A percentile compares a stretch with the other conserved stretches of the same genome.
Evolutionary conservation across 2,329 filamentous ascomycete species (phyloP).

Genomic region (Hypoxylon sp.): DNA sequence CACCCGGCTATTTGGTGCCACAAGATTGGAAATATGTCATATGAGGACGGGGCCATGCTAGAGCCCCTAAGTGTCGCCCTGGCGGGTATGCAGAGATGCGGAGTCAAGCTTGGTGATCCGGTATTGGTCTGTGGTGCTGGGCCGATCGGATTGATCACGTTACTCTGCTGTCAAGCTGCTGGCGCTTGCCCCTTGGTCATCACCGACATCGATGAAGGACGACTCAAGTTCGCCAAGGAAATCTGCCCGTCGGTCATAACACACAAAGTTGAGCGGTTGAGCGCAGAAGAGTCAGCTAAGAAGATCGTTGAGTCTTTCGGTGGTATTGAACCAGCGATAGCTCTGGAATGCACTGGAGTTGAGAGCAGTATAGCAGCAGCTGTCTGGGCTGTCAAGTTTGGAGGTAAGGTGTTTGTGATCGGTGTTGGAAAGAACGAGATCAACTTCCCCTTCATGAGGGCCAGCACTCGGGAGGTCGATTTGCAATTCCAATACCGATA

Average conservation of each 20-base stretch:
- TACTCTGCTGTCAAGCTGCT: constrained; percentile 86
- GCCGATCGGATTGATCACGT: constrained; percentile 90
- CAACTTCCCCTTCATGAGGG: constrained; percentile 93
- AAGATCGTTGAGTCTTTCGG: constrained; percentile 79
- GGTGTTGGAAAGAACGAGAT: constrained; percentile 97
- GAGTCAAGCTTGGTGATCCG: constrained; percentile 85
- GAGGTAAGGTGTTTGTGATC: constrained; percentile 96
- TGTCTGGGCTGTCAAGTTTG: constrained; percentile 93
- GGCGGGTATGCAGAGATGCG: constrained; percentile 87
- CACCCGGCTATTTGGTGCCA: constrained; percentile 96
- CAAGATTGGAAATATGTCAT: constrained; percentile 94
- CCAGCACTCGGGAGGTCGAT: constrained; percentile 92
- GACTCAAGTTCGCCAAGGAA: constrained; percentile 86
- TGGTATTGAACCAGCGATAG: constrained; percentile 84
- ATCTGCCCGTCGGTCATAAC: constrained; percentile 85
- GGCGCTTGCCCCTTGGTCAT: constrained; percentile 93
- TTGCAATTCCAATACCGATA: constrained; percentile 98
- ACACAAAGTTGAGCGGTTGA: constrained; percentile 79
- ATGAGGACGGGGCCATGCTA: constrained; percentile 89
- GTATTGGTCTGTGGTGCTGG: constrained; percentile 93
- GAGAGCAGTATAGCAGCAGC: constrained; percentile 89
- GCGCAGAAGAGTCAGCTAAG: constrained; percentile 79
- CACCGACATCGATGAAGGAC: constrained; percentile 92
- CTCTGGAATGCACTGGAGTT: constrained; percentile 94
- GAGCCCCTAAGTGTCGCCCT: constrained; percentile 93